Conservation (phyloP, 1,284 basidiomycete genomes). For the Cryptococcus maquisensis region DNA sequence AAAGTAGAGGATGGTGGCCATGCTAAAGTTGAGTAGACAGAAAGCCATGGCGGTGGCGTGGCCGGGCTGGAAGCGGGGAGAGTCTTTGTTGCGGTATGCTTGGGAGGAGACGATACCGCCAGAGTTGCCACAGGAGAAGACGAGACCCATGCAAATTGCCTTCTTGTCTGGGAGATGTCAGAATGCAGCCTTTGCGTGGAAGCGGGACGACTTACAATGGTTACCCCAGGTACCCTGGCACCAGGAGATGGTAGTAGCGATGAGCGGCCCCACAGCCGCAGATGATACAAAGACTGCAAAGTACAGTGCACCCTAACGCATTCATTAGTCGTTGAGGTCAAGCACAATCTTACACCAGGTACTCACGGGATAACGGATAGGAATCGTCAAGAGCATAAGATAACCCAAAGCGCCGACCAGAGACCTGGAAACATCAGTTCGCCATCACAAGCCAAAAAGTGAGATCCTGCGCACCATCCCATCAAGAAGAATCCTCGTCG, state of each 20-base stretch:
- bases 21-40: slow-evolving; percentile 37
- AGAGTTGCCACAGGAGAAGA: slow-evolving; percentile 51
- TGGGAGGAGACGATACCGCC: slow-evolving; percentile 52
- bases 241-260: slow-evolving; percentile 51
- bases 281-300: slow-evolving; percentile 51
- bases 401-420: slow-evolving; percentile 48
- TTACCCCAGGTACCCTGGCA: slow-evolving; percentile 48
- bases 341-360: not conserved
- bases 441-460: slow-evolving; percentile 39
- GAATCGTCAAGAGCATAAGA: slow-evolving; percentile 45
- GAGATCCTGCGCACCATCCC: slow-evolving; percentile 40
- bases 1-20: slow-evolving; percentile 40
- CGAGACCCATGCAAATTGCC: slow-evolving; percentile 50
- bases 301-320: slow-evolving; percentile 47
- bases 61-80: slow-evolving; percentile 40
- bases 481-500: slow-evolving; percentile 49
- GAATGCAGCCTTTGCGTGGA: not conserved
- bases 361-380: slow-evolving; percentile 18
- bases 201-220: slow-evolving; percentile 31
- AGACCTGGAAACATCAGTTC: slow-evolving; percentile 32
- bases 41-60: slow-evolving; percentile 49
- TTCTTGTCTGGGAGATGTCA: slow-evolving; percentile 32
- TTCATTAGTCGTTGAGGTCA: not conserved
- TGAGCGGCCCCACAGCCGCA: slow-evolving; percentile 46
- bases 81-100: slow-evolving; percentile 44